Evolutionary conservation across 2,329 filamentous ascomycete species (phyloP), one percentile per base, ranked within the genome.

Genomic region (Cladosporium sphaerospermum): DNA sequence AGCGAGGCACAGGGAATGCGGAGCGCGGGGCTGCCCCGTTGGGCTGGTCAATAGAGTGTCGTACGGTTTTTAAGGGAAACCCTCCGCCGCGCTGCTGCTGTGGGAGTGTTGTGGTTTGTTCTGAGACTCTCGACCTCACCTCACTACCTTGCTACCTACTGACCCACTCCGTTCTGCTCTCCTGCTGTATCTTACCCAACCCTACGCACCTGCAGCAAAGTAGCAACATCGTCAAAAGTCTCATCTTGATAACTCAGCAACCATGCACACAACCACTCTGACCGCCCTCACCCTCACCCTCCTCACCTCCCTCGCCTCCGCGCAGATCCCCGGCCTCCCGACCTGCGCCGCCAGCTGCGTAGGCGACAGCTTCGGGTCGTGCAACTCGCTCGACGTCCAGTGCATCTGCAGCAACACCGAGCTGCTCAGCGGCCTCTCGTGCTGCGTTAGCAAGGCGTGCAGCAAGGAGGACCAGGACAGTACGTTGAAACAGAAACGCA

Each of bases 401-500:
- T 75, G 73, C 60, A 72, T 75, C 56, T 75, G 73, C 61, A 59
- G 57, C 23, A 73, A 71, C 62, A 54, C 52, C 2, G 56, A 57
- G 3, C 62, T 71, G 33, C 68, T 75, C 50, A 45, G 54, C 37
- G 61, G 59, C 10, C 60, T 75, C 28, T 68, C 70, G 2, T 75
- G 73, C 67, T 75, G 73, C 57, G 70, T 75, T 36, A 63, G 64
- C 47, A 57, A 59, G 18, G 55, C 56, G 4, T 75, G 73, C 58
- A 56, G 56, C 49, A 43, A 59, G 2, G 48, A 57, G 8, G 70
- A 73, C 40, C 66, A 68, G 59, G 50, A 61, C 3, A 54, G 69
- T 73, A 56, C 52, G 68, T 62, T 8, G 11, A 11, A 37, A 13
- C 11, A 13, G n/a, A 13, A 31, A n/a, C 4, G 41, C 41, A 43